phyloP scores from a whole-genome alignment of 1,139 yeast species.

The Kodamaea plutei region DNA sequence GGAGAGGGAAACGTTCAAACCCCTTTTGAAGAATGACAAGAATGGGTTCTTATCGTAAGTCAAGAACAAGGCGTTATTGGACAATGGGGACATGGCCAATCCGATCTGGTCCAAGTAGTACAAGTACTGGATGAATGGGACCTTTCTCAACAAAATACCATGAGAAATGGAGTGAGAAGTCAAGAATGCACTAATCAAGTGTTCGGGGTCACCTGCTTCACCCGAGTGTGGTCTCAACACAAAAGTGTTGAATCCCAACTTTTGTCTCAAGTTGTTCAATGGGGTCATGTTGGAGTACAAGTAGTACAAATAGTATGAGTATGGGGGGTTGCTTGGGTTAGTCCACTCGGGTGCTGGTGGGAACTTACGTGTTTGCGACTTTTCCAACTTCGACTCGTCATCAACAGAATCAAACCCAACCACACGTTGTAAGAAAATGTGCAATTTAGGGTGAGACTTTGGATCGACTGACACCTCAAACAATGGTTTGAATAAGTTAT shows the following conservation, averaged over 20 bases:
- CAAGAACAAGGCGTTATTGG: constrained; percentile 91
- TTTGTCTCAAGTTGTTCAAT: constrained; percentile 75
- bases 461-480: constrained; percentile 90
- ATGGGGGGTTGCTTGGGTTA: constrained; percentile 83
- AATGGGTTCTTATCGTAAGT: constrained; percentile 95
- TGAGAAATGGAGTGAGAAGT: constrained; percentile 92
- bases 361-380: constrained; percentile 66
- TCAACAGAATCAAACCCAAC: constrained; percentile 98
- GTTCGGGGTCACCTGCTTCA: constrained; percentile 99
- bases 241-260: constrained; percentile 77
- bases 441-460: constrained; percentile 78
- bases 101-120: constrained; percentile 94
- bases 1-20: constrained; percentile 87
- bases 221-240: constrained; percentile 97
- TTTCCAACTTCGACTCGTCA: constrained; percentile 91
- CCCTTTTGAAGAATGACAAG: constrained; percentile 83
- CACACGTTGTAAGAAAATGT: constrained; percentile 84
- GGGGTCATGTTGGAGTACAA: constrained; percentile 81
- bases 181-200: constrained; percentile 83
- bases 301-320: constrained; percentile 89
- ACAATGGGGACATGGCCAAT: constrained; percentile 97
- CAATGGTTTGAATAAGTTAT: constrained; percentile 81
- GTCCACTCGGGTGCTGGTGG: constrained; percentile 87
- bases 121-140: constrained; percentile 90
- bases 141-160: constrained; percentile 87